Evolutionary conservation across 2,329 filamentous ascomycete genomes (phyloP), one percentile per base, ranked within the genome.

Genomic region (Claviceps africana): DNA sequence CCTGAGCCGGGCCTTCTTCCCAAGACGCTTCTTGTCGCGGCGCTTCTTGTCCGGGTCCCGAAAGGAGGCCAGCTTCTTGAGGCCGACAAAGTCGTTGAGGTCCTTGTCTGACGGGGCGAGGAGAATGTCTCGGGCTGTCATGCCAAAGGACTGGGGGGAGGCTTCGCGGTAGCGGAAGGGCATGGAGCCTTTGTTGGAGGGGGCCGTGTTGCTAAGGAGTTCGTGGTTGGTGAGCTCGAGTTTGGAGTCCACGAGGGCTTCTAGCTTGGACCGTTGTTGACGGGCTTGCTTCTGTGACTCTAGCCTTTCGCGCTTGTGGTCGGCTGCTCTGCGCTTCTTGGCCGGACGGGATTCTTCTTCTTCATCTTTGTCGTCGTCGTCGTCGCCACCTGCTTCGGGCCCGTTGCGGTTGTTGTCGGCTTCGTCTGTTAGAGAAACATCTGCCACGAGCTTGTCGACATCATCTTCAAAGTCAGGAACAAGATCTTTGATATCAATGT

Each of bases 401-500:
- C 64, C 70, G 0, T 37, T 15, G 15, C 13, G 3, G 11, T 64
- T 67, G 8, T 64, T 63, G 0, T 67, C 64, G 0, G 67, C 66
- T 3, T 64, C 67, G 15, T 70, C 71, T 5, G 79, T 79, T 1
- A 84, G 69, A 1, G 70, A 70, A 54, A 85, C 68, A 1, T 71
- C 70, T 21, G 79, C 77, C 48, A 74, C 70, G 4, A 30, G 15
- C 22, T 47, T 64, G 4, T 45, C 22, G 53, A 75, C 70, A 7
- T 79, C 79, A 28, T 88, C 86, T 21, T 87, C 81, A 63, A 94
- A 95, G 55, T 95, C 88, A 1, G 88, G 89, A 30, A 95, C 72
- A 49, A 96, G 76, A 65, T 95, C 91, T 55, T 86, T 88, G 71
- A 98, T 97, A 64, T 97, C 90, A 60, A 98, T 96, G 64, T 98